Evolutionary conservation across 345 rosid species (phyloP), one percentile per base, ranked within the genome.

Genomic region (Angophora floribunda): DNA sequence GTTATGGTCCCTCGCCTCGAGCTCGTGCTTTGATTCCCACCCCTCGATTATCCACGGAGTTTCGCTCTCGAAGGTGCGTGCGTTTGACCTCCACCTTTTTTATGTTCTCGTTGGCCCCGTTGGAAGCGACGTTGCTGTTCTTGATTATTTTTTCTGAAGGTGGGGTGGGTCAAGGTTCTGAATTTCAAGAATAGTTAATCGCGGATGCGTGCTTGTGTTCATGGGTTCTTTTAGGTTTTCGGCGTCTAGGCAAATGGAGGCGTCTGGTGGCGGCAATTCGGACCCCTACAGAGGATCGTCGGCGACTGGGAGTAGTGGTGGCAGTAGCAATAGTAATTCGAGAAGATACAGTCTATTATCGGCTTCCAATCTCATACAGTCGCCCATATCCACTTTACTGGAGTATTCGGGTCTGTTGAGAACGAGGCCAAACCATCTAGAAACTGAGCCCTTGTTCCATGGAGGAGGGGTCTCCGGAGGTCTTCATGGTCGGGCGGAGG

Each of bases 391-490:
- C 7, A 93, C 99, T 36, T 94, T 98, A 88, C 90, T 98, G 57
- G 99, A 98, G 93, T 97, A 97, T 89, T 97, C 99, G 0, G 99
- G 99, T 87, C 93, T 98, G 86, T 90, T 98, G 52, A 93, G 98
- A 75, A 85, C 97, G 10, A 89, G 94, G 87, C 7, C 95, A 1
- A 92, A 88, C 89, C 92, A 61, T 87, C 98, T 89, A 24, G 99
- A 98, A 79, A 86, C 93, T 0, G 97, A 96, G 61, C 86, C 95
- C 53, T 89, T 97, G 79, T 90, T 93, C 55, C 85, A 53, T 63
- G 89, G 88, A 32, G 89, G 88, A 32, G 90, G 89, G 50, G 78
- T 89, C 49, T 50, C 90, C 6, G 85, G 52, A 53, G 88, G 85
- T 26, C 67, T 87, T 88, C 92, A 87, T 32, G 88, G 78, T 50